Evolutionary conservation across 768 basidiomycete species (phyloP).

Genomic region (Suillus americanus): DNA sequence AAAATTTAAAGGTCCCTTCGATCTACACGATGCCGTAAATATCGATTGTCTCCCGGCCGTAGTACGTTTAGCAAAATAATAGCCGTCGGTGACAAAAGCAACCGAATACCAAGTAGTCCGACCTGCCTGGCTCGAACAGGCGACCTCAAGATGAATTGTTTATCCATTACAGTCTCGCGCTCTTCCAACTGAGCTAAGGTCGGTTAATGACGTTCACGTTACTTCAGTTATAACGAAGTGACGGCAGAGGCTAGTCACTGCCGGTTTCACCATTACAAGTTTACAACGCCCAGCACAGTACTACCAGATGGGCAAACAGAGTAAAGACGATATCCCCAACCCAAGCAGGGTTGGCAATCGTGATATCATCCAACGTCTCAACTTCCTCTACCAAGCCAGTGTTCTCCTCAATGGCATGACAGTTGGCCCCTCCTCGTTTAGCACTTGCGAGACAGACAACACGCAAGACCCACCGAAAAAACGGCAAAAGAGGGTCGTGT

Average conservation of each 20-base stretch:
- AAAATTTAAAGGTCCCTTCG: not conserved
- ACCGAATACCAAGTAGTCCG: conserved; percentile 19
- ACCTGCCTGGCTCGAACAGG: conserved; percentile 45
- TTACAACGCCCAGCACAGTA: no score
- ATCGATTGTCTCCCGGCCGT: no score
- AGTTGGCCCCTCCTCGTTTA: conserved; percentile 12
- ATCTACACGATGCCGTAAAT: not conserved
- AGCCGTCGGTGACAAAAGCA: not conserved
- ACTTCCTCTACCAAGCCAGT: conserved; percentile 84
- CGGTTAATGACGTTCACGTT: not conserved
- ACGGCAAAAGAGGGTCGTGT: conserved; percentile 30
- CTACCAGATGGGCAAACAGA: conserved; percentile 64
- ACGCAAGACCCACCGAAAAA: conserved; percentile 14
- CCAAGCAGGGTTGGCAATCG: conserved; percentile 59
- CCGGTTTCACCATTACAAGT: no score
- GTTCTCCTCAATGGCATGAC: conserved; percentile 51
- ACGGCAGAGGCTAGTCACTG: no score
- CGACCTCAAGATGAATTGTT: conserved; percentile 39
- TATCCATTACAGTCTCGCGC: conserved; percentile 46
- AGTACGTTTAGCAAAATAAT: no score
- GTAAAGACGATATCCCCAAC: conserved; percentile 56
- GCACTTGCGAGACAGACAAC: not conserved
- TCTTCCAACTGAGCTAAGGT: conserved; percentile 49
- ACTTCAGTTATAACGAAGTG: not conserved
- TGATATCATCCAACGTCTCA: conserved; percentile 80